Conservation (phyloP, 768 basidiomycete species). For the Leccinum broughii region DNA sequence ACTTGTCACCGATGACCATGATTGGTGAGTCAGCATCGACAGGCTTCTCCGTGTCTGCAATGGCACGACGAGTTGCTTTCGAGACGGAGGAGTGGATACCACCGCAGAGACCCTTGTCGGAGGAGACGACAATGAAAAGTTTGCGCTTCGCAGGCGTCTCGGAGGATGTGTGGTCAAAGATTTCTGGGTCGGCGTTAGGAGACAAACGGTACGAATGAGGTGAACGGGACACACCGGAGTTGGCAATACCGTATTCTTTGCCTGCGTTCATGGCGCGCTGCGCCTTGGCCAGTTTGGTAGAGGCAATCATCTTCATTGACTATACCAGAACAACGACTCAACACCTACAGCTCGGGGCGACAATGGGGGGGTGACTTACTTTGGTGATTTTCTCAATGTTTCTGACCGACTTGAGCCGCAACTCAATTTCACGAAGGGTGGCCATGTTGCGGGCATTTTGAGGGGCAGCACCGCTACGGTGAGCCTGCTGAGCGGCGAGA, state of each 20-base stretch:
- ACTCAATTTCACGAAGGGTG: conserved; percentile 95
- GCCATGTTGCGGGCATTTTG: conserved; percentile 84
- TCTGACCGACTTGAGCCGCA: conserved; percentile 92
- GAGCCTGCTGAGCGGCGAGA: conserved; percentile 40
- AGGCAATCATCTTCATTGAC: conserved; percentile 99
- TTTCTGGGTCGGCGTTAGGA: conserved; percentile 52
- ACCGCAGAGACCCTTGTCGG: conserved; percentile 99
- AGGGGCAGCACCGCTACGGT: conserved; percentile 40
- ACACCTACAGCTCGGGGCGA: neutral
- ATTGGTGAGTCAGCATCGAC: conserved; percentile 65
- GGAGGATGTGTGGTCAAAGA: conserved; percentile 76
- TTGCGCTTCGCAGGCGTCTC: conserved; percentile 72
- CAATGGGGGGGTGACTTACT: conserved; percentile 44
- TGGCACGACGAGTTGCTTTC: conserved; percentile 79
- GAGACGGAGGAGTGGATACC: conserved; percentile 98
- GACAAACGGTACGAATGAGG: neutral
- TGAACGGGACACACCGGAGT: conserved; percentile 59
- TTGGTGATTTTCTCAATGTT: conserved; percentile 99
- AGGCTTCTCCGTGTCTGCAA: conserved; percentile 50
- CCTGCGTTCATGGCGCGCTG: conserved; percentile 91
- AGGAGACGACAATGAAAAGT: conserved; percentile 93
- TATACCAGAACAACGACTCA: conserved; percentile 32
- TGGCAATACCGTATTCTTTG: conserved; percentile 91
- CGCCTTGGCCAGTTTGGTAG: conserved; percentile 93
- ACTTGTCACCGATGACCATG: conserved; percentile 96